Evolutionary conservation across 352 stramenopile genomes (phyloP).

Genomic region (Phytophthora hibernalis): DNA sequence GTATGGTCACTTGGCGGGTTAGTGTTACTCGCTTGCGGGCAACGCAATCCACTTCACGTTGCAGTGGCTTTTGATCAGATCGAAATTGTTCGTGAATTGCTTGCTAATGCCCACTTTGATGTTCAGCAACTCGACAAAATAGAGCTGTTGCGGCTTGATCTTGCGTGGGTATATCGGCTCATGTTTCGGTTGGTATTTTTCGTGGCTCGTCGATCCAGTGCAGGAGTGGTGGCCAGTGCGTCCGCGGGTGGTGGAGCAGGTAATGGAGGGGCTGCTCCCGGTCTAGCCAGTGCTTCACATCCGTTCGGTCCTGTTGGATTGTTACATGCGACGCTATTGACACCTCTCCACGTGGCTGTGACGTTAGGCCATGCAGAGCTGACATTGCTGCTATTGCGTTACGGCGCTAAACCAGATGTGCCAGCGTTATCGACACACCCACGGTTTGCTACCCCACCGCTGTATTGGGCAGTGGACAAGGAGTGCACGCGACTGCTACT

Average conservation of each 20-base stretch:
- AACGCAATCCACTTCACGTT: conserved; percentile 80
- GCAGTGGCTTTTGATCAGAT: conserved; percentile 76
- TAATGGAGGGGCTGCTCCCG: conserved; percentile 30
- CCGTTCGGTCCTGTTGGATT: conserved; percentile 71
- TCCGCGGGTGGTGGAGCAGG: conserved; percentile 27
- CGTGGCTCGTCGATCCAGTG: conserved; percentile 40
- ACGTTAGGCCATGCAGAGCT: conserved; percentile 76
- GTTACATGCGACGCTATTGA: conserved; percentile 68
- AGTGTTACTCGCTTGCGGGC: conserved; percentile 42
- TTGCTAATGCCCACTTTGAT: conserved; percentile 69
- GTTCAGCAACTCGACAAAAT: conserved; percentile 80
- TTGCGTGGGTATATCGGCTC: conserved; percentile 74
- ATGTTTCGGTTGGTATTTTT: conserved; percentile 72
- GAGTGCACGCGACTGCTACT: conserved; percentile 73
- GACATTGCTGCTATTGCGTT: conserved; percentile 67
- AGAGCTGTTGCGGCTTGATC: conserved; percentile 68
- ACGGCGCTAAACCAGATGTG: conserved; percentile 66
- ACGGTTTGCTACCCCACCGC: conserved; percentile 65
- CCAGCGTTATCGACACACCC: conserved; percentile 56
- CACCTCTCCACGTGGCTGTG: conserved; percentile 76
- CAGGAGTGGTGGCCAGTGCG: conserved; percentile 28
- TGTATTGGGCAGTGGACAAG: conserved; percentile 79
- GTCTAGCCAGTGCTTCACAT: conserved; percentile 38
- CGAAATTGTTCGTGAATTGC: conserved; percentile 68
- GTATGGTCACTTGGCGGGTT: conserved; percentile 30